Conservation (phyloP, 2,329 filamentous ascomycete species). For the Calonectria henricotiae region DNA sequence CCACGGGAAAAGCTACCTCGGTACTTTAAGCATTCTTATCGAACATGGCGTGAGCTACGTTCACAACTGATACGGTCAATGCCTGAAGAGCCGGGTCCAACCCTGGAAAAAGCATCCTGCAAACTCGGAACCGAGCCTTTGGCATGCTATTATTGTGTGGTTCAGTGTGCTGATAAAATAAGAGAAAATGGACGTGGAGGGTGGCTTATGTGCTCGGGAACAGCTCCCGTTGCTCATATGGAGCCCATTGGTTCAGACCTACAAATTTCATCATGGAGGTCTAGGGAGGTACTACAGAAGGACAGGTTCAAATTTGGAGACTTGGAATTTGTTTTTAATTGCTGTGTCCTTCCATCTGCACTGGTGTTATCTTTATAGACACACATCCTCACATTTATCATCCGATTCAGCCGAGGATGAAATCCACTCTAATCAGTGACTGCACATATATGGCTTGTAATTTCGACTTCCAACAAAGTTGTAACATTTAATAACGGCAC, state of each 20-base stretch:
- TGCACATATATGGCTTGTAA: no score
- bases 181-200: background rate
- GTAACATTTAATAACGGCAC: no score
- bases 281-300: background rate
- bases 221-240: slow-evolving; percentile 23
- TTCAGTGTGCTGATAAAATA: background rate
- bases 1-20: background rate
- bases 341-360: slow-evolving; percentile 2
- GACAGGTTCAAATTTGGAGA: background rate
- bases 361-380: background rate
- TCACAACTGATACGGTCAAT: background rate
- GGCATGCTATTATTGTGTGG: slow-evolving; percentile 11
- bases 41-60: background rate
- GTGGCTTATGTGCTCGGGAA: background rate
- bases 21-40: background rate
- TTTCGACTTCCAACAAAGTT: no score
- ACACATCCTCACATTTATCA: background rate
- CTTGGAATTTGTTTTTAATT: slow-evolving; percentile 27
- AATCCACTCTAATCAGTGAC: background rate
- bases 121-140: background rate
- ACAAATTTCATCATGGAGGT: background rate
- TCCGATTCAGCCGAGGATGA: background rate
- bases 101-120: background rate
- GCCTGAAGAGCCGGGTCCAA: no score
- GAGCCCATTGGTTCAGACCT: background rate